Evolutionary conservation across 768 basidiomycete species (phyloP).

Genomic region (Lactarius hatsudake): DNA sequence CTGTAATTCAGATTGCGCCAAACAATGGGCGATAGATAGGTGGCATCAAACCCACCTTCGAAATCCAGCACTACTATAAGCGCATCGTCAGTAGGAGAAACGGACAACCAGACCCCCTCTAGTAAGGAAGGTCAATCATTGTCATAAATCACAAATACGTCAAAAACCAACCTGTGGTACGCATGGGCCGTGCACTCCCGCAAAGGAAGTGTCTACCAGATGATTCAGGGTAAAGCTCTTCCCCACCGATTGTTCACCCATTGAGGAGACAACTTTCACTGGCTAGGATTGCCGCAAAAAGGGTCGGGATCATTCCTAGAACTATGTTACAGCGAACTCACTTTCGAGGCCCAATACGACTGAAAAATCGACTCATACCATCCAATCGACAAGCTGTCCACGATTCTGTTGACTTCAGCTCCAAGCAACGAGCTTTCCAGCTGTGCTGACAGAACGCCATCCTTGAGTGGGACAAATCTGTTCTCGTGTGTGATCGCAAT

Average conservation of each 20-base stretch:
- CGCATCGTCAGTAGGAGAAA: constrained; percentile 54
- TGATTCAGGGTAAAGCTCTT: constrained; percentile 61
- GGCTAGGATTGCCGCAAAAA: constrained; percentile 37
- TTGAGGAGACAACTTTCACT: constrained; percentile 63
- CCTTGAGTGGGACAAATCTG: constrained; percentile 58
- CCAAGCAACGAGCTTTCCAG: constrained; percentile 56
- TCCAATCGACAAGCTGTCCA: constrained; percentile 54
- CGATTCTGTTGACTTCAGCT: constrained; percentile 55
- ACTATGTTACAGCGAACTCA: constrained; percentile 10
- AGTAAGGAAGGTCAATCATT: too few relatives aligned
- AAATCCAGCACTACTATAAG: constrained; percentile 62
- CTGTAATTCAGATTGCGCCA: too few relatives aligned
- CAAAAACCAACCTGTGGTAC: constrained; percentile 44
- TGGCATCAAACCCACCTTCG: constrained; percentile 42
- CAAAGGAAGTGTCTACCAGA: constrained; percentile 61
- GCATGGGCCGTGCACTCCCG: constrained; percentile 62
- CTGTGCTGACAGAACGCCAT: constrained; percentile 50
- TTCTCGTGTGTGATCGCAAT: constrained; percentile 59
- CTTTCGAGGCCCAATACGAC: constrained; percentile 61
- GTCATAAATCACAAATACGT: too few relatives aligned
- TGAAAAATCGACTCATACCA: constrained; percentile 67
- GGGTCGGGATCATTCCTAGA: neutral
- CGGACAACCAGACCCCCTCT: constrained; percentile 62
- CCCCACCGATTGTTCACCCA: constrained; percentile 68
- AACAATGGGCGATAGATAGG: constrained; percentile 22